phyloP scores from a whole-genome alignment of 306 rosid species.

The Quillaja saponaria region DNA sequence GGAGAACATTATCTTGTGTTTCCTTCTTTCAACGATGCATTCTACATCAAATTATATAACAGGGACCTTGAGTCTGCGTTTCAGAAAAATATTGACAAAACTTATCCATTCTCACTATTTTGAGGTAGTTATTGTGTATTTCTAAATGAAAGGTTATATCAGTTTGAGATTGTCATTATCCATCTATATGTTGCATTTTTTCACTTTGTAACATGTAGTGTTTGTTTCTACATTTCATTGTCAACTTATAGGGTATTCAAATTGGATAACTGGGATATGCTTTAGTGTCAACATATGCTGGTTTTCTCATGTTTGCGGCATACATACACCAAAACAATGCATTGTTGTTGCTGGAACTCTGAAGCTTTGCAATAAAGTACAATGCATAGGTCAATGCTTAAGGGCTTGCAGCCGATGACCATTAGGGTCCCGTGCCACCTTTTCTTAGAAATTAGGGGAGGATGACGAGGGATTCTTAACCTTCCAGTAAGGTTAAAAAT shows the following conservation, averaged over 20 bases:
- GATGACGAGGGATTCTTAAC: no score
- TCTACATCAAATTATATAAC: conserved; percentile 88
- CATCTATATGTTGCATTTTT: conserved; percentile 10
- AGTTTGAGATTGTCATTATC: conserved; percentile 4
- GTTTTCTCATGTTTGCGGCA: background rate
- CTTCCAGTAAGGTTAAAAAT: no score
- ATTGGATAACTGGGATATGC: no score
- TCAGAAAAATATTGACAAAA: conserved; percentile 88
- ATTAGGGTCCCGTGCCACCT: conserved; percentile 12
- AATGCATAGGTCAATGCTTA: no score
- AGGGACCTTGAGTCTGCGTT: conserved; percentile 87
- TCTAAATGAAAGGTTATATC: conserved; percentile 12
- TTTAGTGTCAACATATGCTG: conserved; percentile 1
- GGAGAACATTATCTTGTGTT: conserved; percentile 85
- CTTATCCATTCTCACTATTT: conserved; percentile 92
- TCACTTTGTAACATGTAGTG: conserved; percentile 14
- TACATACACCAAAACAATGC: no score
- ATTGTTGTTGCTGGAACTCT: no score
- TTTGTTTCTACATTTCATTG: conserved; percentile 6
- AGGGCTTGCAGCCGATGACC: background rate
- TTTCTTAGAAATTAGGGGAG: conserved; percentile 12
- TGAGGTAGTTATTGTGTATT: conserved; percentile 58
- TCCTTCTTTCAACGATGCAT: conserved; percentile 81
- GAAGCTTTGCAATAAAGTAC: no score
- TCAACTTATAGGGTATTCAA: background rate